Percentiles rank a stretch among this genome's conserved stretches.
phyloP scores from a whole-genome alignment of 2,329 filamentous ascomycete genomes.

The Trichoderma sp. region DNA sequence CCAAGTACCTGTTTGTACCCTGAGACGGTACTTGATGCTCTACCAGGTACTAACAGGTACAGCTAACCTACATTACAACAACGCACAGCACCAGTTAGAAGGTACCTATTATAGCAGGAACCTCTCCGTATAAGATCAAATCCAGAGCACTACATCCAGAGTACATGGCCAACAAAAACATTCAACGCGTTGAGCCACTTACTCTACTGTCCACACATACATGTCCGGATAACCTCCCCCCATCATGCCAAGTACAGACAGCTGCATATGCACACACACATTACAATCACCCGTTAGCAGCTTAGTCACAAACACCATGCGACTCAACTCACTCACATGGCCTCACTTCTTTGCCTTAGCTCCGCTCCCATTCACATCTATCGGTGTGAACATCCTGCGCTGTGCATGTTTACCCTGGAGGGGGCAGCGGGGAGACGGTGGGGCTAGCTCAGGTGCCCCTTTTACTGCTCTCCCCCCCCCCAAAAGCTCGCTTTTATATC shows the following conservation, averaged over 20 bases:
- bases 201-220: neutral
- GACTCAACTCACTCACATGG: neutral
- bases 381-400: neutral
- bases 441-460: conserved; percentile 15
- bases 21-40: neutral
- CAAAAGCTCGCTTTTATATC: conserved; percentile 5
- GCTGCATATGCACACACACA: neutral
- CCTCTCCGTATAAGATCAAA: too few species aligned
- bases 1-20: too few species aligned
- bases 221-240: neutral
- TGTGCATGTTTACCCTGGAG: conserved; percentile 13
- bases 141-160: too few species aligned
- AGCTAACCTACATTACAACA: too few species aligned
- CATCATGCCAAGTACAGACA: too few species aligned
- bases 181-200: too few species aligned
- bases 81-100: too few species aligned
- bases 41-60: too few species aligned
- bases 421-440: conserved; percentile 12
- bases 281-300: neutral
- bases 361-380: neutral
- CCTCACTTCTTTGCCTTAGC: neutral
- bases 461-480: conserved; percentile 16
- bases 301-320: neutral
- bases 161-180: neutral
- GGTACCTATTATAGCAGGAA: too few species aligned